A percentile compares a stretch with the other conserved stretches of the same genome.
Conservation (phyloP, 805 yeast genomes). For the Nakazawaea populi region DNA sequence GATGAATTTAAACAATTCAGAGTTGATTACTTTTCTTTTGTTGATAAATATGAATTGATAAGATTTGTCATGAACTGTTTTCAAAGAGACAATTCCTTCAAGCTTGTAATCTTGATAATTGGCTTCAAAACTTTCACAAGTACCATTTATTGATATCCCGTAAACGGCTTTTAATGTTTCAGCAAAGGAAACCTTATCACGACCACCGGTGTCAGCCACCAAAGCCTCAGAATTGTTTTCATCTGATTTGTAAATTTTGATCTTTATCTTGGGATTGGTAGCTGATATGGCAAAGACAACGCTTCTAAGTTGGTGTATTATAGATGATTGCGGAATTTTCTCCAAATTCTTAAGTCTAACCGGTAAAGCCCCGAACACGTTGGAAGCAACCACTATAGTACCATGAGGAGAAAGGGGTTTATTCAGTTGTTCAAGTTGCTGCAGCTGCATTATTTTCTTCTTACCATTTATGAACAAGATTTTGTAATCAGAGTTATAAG, state of each 20-base stretch:
- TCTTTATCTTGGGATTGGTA: conserved; percentile 17
- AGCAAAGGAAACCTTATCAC: conserved; percentile 2
- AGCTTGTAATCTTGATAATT: conserved; percentile 20
- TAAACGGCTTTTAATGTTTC: conserved; percentile 21
- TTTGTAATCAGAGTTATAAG: conserved; percentile 23
- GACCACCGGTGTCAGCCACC: conserved; percentile 1
- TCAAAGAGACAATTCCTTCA: conserved; percentile 34
- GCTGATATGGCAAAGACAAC: conserved; percentile 25
- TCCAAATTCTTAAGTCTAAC: conserved; percentile 31
- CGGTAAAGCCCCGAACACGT: conserved; percentile 37
- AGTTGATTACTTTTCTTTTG: conserved; percentile 25
- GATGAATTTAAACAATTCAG: conserved; percentile 15
- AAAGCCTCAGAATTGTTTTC: background rate
- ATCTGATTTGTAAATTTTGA: conserved; percentile 14
- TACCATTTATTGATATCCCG: conserved; percentile 20
- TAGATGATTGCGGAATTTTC: conserved; percentile 16
- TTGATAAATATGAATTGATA: conserved; percentile 44
- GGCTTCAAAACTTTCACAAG: conserved; percentile 23
- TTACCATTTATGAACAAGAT: conserved; percentile 15
- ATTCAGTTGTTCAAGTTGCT: background rate
- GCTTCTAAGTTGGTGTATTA: conserved; percentile 24
- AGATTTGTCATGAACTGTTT: conserved; percentile 26
- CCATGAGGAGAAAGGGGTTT: conserved; percentile 21
- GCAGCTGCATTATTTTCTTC: background rate
- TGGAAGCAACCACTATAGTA: conserved; percentile 29